Base-by-base conservation (phyloP, 208 protist species). In the Naegleria gruberi region DNA sequence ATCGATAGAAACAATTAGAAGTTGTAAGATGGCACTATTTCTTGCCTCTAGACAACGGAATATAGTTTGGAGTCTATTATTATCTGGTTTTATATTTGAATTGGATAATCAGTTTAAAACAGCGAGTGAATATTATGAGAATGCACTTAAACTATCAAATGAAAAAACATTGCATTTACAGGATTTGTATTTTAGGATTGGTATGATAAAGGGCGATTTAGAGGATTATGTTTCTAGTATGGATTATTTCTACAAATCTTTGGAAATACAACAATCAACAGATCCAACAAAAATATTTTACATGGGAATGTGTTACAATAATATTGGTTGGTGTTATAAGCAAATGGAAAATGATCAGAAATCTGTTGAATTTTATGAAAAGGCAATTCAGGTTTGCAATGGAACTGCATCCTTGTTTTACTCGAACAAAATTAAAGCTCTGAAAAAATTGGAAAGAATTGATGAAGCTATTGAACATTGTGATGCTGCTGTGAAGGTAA, bases 241-340 rank as follows among this genome's bases (percentile, higher is more conserved):
- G 23, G 41, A 84, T 42, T 45, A 45, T 43, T 84, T 84, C 44
- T 15, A 34, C 8, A 41, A 45, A 84, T n/a, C 81, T 34, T 84
- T 45, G 42, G 37, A 45, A 30, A 30, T 84, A 30, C 41, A 84
- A 84, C 10, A 84, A 0, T 8, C 26, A 77, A 12, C 6, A 19
- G n/a, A 77, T 77, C 30, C 17, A 1, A 37, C 30, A 26, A 84
- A 45, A 41, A 26, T 45, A 43, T 84, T 45, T 45, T 84, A 84
- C 30, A 17, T 84, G 8, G 81, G 81, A 23, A 84, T 84, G 81
- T 84, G 81, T 26, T 84, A 84, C 30, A 84, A 84, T 26, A 84
- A 84, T 30, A 84, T 84, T 45, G 81, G 81, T 30, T 84, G 81
- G 81, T 84, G 81, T 45, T 84, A 84, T 26, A 84, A 43, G 30